phyloP scores from a whole-genome alignment of 768 basidiomycete genomes.

The Pulveroboletus sp. region DNA sequence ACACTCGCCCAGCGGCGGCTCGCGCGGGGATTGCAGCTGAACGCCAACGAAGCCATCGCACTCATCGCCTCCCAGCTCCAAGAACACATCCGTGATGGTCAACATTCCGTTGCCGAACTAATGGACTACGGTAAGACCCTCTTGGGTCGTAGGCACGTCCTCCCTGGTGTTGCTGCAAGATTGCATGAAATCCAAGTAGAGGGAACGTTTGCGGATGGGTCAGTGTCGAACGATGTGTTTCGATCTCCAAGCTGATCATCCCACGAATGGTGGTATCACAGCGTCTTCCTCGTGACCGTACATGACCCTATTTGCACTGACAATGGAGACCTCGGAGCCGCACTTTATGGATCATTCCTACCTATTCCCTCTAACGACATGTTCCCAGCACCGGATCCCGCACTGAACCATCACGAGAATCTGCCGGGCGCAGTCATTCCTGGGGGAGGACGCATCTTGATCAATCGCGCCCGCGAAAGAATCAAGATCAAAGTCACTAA shows the following conservation, averaged over 20 bases:
- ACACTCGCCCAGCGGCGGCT: slow-evolving; percentile 91
- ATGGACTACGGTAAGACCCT: slow-evolving; percentile 91
- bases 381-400: slow-evolving; percentile 56
- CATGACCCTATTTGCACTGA: slow-evolving; percentile 92
- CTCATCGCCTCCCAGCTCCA: slow-evolving; percentile 91
- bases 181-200: slow-evolving; percentile 92
- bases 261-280: not conserved
- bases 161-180: slow-evolving; percentile 69
- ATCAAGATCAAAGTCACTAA: slow-evolving; percentile 78
- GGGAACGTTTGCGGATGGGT: slow-evolving; percentile 89
- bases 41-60: slow-evolving; percentile 82
- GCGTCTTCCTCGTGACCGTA: slow-evolving; percentile 92
- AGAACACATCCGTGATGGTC: slow-evolving; percentile 90
- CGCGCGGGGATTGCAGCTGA: slow-evolving; percentile 86
- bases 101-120: slow-evolving; percentile 78
- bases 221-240: slow-evolving; percentile 16
- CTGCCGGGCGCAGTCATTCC: slow-evolving; percentile 75
- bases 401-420: slow-evolving; percentile 47
- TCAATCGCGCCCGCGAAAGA: slow-evolving; percentile 72
- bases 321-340: slow-evolving; percentile 69
- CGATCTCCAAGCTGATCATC: not conserved
- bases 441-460: slow-evolving; percentile 56
- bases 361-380: slow-evolving; percentile 63
- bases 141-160: slow-evolving; percentile 84
- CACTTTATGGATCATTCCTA: slow-evolving; percentile 92